A percentile compares a stretch with the other conserved stretches of the same genome.
These are phyloP conservation scores for Globisporangium paroecandrum DNA, from an alignment of 352 stramenopile genomes.

Conservation along the genomic window DNA sequence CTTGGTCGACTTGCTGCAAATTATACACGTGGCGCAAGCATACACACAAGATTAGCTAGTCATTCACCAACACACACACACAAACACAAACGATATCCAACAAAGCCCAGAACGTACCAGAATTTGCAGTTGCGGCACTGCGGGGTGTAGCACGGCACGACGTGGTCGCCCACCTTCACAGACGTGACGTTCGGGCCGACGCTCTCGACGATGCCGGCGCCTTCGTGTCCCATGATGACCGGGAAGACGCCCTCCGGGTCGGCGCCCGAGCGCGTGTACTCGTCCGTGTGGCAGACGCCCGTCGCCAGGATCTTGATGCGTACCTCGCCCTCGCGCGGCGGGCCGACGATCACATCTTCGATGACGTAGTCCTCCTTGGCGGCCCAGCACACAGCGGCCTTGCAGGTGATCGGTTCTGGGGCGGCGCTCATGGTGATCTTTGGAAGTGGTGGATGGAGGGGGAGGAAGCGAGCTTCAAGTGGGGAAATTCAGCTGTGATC, in stretches of 20 bases:
- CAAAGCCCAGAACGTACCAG: conserved; percentile 34
- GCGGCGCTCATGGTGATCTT: conserved; percentile 38
- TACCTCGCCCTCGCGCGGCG: conserved; percentile 67
- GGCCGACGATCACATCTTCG: conserved; percentile 75
- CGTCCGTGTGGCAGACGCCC: conserved; percentile 85
- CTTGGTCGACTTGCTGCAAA: conserved; percentile 69
- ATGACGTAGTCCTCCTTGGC: conserved; percentile 83
- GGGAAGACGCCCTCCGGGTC: conserved; percentile 84
- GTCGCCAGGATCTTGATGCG: conserved; percentile 84
- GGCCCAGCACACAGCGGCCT: conserved; percentile 85
- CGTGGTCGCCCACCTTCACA: conserved; percentile 86
- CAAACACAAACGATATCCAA: not conserved
- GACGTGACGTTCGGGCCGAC: conserved; percentile 73
- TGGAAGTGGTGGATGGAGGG: not conserved
- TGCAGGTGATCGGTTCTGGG: conserved; percentile 79
- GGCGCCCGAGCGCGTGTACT: conserved; percentile 80
- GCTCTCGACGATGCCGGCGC: conserved; percentile 80
- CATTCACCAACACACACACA: not conserved
- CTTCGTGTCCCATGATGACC: conserved; percentile 86
- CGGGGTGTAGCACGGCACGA: conserved; percentile 96
- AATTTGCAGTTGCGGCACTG: conserved; percentile 90
- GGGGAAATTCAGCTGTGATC: conserved; percentile 5
- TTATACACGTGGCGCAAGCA: no score
- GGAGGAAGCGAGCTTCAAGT: conserved; percentile 9
- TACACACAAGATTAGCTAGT: no score